Percentiles rank a stretch among this genome's conserved stretches.
Evolutionary conservation across 1,139 yeast species (phyloP).

Genomic region (Pichia sp.): DNA sequence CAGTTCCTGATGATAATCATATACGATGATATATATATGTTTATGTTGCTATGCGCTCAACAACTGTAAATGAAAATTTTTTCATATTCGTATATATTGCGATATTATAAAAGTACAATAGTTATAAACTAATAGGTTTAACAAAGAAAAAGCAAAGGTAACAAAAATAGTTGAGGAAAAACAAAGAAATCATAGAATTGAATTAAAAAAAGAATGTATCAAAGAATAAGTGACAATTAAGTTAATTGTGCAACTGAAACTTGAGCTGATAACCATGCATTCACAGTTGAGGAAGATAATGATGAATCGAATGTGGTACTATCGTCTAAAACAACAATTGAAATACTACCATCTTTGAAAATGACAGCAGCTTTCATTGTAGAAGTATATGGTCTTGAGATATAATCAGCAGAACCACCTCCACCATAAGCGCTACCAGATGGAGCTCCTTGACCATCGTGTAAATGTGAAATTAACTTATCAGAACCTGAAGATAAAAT

Average conservation of each 20-base stretch:
- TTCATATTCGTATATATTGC: no score
- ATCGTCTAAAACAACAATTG: slow-evolving; percentile 55
- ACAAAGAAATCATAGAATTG: slow-evolving; percentile 17
- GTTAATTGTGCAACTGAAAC: slow-evolving; percentile 42
- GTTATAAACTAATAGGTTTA: no score
- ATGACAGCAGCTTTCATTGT: slow-evolving; percentile 88
- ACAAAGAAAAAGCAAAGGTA: no score
- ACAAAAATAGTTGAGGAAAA: no score
- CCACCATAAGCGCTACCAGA: slow-evolving; percentile 51
- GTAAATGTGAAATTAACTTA: slow-evolving; percentile 76
- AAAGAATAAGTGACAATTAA: slow-evolving; percentile 2
- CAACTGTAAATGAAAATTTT: no score
- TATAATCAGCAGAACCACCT: slow-evolving; percentile 86
- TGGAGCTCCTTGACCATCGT: slow-evolving; percentile 71
- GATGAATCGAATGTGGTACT: slow-evolving; percentile 47
- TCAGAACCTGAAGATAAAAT: slow-evolving; percentile 65
- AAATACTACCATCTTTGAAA: slow-evolving; percentile 53
- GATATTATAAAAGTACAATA: no score
- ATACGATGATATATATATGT: no score
- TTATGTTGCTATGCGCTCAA: no score
- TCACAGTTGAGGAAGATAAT: slow-evolving; percentile 48
- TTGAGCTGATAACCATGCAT: slow-evolving; percentile 43
- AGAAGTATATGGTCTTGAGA: slow-evolving; percentile 70
- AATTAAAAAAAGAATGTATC: neutral
- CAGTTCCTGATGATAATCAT: no score